Evolutionary conservation across 176 grass and related monocot genomes (phyloP), one percentile per base, ranked within the genome.

Genomic region (Areca catechu): DNA sequence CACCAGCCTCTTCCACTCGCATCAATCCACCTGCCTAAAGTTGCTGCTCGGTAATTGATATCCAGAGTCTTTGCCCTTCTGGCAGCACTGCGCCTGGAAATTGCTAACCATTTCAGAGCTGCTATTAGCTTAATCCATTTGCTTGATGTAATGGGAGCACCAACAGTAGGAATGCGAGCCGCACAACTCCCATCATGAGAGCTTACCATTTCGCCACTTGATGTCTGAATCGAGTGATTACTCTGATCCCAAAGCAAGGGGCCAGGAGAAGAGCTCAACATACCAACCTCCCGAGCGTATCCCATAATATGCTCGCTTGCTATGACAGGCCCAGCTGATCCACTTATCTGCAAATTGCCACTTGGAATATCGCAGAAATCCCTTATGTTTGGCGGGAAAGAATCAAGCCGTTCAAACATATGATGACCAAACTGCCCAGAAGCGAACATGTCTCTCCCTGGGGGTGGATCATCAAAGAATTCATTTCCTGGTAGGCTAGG

Each of bases 301-400:
- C 62, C 20, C 48, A 30, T 77, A 73, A 84, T 67, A 71, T 62
- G 51, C 74, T 78, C 19, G 61, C 70, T 37, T 67, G 57, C 74
- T 25, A 75, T 78, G 78, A 55, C 78, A 7, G 83, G 77, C 60
- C 74, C 70, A 50, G 82, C 78, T 67, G 82, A 69, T 23, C 86
- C 75, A 60, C 71, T 79, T 48, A 67, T 25, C 72, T 85, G 82
- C 23, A 72, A 76, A 14, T 67, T 71, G 47, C 51, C 53, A 55
- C 70, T 79, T 22, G 24, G 50, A 64, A 62, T 51, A 62, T 90
- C 79, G 48, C 69, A 85, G 1, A 74, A 64, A 68, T 75, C 74
- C 62, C 82, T 69, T 5, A 63, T 50, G 28, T 48, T 71, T 7
- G 50, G 53, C 18, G 51, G 70, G 2, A 82, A 78, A 57, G 75